Evolutionary conservation across 2,329 filamentous ascomycete species (phyloP).

Genomic region (Nothophaeocryptopus gaeumannii): DNA sequence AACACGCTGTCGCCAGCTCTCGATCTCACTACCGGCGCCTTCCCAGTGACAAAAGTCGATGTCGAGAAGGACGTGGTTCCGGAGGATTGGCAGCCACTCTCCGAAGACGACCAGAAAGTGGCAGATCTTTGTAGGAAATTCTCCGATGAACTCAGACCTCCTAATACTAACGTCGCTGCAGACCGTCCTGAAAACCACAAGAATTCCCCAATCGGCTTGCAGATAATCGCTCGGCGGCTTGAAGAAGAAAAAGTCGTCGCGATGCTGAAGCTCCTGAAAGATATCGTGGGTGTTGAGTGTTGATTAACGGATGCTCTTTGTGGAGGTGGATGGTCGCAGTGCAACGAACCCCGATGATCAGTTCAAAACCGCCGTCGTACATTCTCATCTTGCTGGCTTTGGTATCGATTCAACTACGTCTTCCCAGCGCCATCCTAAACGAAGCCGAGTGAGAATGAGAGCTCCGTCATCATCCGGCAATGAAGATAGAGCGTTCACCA

Average conservation of each 20-base stretch:
- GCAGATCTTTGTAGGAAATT: slow-evolving; percentile 11
- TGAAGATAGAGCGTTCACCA: too few relatives aligned
- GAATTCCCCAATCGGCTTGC: slow-evolving; percentile 52
- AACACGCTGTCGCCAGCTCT: slow-evolving; percentile 14
- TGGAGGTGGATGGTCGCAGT: too few relatives aligned
- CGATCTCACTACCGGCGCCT: slow-evolving; percentile 17
- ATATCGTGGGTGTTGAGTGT: slow-evolving; percentile 8
- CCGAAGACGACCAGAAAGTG: slow-evolving; percentile 11
- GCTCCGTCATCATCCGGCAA: too few relatives aligned
- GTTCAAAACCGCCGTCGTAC: too few relatives aligned
- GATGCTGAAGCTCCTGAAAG: slow-evolving; percentile 36
- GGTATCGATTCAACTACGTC: too few relatives aligned
- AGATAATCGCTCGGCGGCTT: slow-evolving; percentile 54
- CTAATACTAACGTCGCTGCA: slow-evolving; percentile 25
- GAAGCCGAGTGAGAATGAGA: too few relatives aligned
- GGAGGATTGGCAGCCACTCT: slow-evolving; percentile 6
- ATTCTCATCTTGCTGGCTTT: too few relatives aligned
- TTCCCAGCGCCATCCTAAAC: too few relatives aligned
- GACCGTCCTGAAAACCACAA: slow-evolving; percentile 40
- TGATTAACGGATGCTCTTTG: neutral
- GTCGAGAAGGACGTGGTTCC: slow-evolving; percentile 12
- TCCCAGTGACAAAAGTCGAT: slow-evolving; percentile 22
- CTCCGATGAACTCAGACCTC: neutral
- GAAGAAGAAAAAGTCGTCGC: slow-evolving; percentile 55
- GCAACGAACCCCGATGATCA: too few relatives aligned